Conservation (phyloP, 2,329 filamentous ascomycete genomes). For the Monilinia aucupariae region DNA sequence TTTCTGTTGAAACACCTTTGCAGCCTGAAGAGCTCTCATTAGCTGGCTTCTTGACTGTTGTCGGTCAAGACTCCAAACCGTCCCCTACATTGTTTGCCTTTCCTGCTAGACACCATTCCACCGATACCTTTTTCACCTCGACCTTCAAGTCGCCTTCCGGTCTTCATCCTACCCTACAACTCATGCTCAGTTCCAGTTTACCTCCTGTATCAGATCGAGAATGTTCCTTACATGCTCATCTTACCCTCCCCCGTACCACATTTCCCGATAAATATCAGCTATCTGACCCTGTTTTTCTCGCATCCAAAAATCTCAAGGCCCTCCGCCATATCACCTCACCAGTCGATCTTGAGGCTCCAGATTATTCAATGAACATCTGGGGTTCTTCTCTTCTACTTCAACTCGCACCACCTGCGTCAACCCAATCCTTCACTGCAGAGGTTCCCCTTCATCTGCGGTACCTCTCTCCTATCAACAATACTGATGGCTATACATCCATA, state of each 20-base stretch:
- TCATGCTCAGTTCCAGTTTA: slow-evolving; percentile 53
- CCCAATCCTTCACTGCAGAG: slow-evolving; percentile 54
- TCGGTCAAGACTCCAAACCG: slow-evolving; percentile 68
- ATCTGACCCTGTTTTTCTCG: slow-evolving; percentile 66
- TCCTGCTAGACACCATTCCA: slow-evolving; percentile 67
- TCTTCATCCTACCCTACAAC: slow-evolving; percentile 73
- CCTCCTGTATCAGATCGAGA: slow-evolving; percentile 46
- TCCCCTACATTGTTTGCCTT: slow-evolving; percentile 79
- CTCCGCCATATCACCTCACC: slow-evolving; percentile 66
- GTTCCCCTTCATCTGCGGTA: slow-evolving; percentile 87
- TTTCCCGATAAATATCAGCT: slow-evolving; percentile 90
- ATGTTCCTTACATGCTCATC: slow-evolving; percentile 72
- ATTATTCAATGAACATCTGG: slow-evolving; percentile 72
- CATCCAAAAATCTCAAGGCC: slow-evolving; percentile 69
- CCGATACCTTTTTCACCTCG: slow-evolving; percentile 52
- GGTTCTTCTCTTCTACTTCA: slow-evolving; percentile 74
- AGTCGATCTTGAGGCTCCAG: slow-evolving; percentile 85
- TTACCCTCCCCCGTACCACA: slow-evolving; percentile 74
- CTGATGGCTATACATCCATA: slow-evolving; percentile 48
- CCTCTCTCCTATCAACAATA: slow-evolving; percentile 50
- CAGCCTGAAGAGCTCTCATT: slow-evolving; percentile 72
- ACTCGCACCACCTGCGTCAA: slow-evolving; percentile 48
- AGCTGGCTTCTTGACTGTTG: slow-evolving; percentile 69
- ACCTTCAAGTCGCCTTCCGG: slow-evolving; percentile 67
- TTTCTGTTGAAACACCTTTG: slow-evolving; percentile 59